phyloP scores from a whole-genome alignment of 2,329 filamentous ascomycete species.

The Paramyrothecium sp. region DNA sequence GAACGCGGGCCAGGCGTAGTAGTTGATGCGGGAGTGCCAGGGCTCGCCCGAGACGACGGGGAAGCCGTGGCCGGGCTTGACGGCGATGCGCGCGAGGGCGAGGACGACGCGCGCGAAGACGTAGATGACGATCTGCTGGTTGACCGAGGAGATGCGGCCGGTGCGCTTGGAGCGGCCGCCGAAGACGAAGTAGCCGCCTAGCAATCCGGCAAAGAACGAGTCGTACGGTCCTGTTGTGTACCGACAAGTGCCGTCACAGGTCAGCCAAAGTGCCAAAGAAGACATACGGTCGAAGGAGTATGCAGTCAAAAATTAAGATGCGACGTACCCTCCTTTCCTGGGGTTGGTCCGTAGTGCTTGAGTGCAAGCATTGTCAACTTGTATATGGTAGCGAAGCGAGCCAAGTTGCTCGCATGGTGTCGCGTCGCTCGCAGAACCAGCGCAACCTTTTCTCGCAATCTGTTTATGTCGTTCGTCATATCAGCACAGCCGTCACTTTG shows the following conservation, averaged over 20 bases:
- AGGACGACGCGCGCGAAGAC: slow-evolving; percentile 90
- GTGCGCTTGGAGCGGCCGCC: slow-evolving; percentile 62
- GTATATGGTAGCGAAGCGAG: slow-evolving; percentile 88
- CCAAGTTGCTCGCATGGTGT: slow-evolving; percentile 88
- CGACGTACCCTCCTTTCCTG: slow-evolving; percentile 55
- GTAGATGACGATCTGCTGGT: slow-evolving; percentile 97
- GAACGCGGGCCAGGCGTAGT: slow-evolving; percentile 89
- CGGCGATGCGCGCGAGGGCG: slow-evolving; percentile 77
- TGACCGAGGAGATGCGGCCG: slow-evolving; percentile 74
- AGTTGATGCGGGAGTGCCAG: slow-evolving; percentile 49
- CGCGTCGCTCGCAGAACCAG: slow-evolving; percentile 83
- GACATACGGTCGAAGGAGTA: neutral
- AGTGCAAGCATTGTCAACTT: slow-evolving; percentile 79
- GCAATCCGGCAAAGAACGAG: slow-evolving; percentile 78
- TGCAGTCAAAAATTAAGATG: slow-evolving; percentile 24
- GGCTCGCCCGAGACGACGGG: slow-evolving; percentile 48
- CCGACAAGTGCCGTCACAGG: neutral
- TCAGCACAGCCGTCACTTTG: neutral
- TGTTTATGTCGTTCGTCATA: slow-evolving; percentile 19
- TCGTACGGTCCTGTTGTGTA: slow-evolving; percentile 63
- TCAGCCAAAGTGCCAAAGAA: neutral
- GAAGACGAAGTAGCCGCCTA: slow-evolving; percentile 93
- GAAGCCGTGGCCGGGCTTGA: slow-evolving; percentile 61
- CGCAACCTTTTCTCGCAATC: slow-evolving; percentile 70
- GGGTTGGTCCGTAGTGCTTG: slow-evolving; percentile 56